A percentile compares a stretch with the other conserved stretches of the same genome.
These are phyloP conservation scores for Harrya chromipes DNA, from an alignment of 768 basidiomycete species.

Conservation along the genomic window DNA sequence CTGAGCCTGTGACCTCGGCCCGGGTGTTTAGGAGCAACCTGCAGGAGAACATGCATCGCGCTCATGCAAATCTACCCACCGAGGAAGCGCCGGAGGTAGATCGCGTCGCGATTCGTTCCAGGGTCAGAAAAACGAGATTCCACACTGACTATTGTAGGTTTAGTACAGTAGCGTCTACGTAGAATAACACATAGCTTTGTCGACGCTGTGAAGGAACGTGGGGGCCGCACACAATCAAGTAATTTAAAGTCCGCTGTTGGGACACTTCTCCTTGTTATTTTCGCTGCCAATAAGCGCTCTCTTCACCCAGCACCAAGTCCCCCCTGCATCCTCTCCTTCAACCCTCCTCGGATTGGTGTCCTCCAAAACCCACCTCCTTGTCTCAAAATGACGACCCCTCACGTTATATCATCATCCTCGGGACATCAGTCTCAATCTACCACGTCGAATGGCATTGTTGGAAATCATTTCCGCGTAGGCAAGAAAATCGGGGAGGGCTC, in stretches of 20 bases:
- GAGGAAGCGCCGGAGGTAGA: not conserved
- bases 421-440: slow-evolving; percentile 62
- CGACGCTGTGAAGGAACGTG: slow-evolving; percentile 25
- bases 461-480: slow-evolving; percentile 82
- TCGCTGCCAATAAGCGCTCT: slow-evolving; percentile 22
- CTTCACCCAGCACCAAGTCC: slow-evolving; percentile 23
- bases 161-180: too few species aligned
- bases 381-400: slow-evolving; percentile 67
- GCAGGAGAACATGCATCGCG: slow-evolving; percentile 3
- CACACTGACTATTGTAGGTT: too few species aligned
- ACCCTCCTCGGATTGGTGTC: slow-evolving; percentile 29
- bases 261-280: slow-evolving; percentile 27
- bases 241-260: slow-evolving; percentile 34
- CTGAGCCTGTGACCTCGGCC: slow-evolving; percentile 1
- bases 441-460: slow-evolving; percentile 69
- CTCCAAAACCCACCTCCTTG: slow-evolving; percentile 2
- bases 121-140: too few species aligned
- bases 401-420: slow-evolving; percentile 80
- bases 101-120: slow-evolving; percentile 1
- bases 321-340: slow-evolving; percentile 23
- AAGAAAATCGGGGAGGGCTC: slow-evolving; percentile 99
- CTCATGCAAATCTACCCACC: not conserved
- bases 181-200: not conserved
- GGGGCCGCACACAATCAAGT: slow-evolving; percentile 18
- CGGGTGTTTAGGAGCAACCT: not conserved